A percentile compares a stretch with the other conserved stretches of the same genome.
Evolutionary conservation across 2,329 filamentous ascomycete genomes (phyloP).

Genomic region (Hypoxylon sp.): DNA sequence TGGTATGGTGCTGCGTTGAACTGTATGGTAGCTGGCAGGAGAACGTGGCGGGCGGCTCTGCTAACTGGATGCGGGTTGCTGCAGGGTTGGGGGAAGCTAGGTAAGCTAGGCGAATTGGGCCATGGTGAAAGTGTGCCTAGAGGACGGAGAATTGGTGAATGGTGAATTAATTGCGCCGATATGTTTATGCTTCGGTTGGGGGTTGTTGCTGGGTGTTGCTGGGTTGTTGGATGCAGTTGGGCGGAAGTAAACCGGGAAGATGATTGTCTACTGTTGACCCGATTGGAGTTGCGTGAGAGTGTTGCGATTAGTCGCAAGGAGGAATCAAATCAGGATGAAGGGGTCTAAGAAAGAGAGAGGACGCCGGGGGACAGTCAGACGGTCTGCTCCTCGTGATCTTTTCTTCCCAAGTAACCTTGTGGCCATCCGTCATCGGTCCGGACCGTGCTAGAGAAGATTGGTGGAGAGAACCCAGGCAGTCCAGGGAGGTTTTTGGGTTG

Average conservation of each 20-base stretch:
- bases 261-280: constrained; percentile 2
- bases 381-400: constrained; percentile 52
- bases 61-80: constrained; percentile 54
- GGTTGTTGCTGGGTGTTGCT: constrained; percentile 1
- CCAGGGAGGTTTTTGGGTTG: constrained; percentile 28
- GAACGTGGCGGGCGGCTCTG: constrained; percentile 51
- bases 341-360: constrained; percentile 6
- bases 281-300: constrained; percentile 24
- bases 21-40: constrained; percentile 29
- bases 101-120: constrained; percentile 49
- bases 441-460: constrained; percentile 45
- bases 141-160: constrained; percentile 14
- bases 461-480: constrained; percentile 21
- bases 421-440: constrained; percentile 55
- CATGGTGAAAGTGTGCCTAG: constrained; percentile 45
- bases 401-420: constrained; percentile 45
- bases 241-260: constrained; percentile 23
- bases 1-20: constrained; percentile 15
- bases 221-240: constrained; percentile 25
- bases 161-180: constrained; percentile 30
- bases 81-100: constrained; percentile 48
- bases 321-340: constrained; percentile 22
- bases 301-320: constrained; percentile 31
- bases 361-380: constrained; percentile 47
- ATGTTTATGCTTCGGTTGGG: constrained; percentile 18